Base-by-base conservation (phyloP, 306 rosid genomes). In the Senna tora region DNA sequence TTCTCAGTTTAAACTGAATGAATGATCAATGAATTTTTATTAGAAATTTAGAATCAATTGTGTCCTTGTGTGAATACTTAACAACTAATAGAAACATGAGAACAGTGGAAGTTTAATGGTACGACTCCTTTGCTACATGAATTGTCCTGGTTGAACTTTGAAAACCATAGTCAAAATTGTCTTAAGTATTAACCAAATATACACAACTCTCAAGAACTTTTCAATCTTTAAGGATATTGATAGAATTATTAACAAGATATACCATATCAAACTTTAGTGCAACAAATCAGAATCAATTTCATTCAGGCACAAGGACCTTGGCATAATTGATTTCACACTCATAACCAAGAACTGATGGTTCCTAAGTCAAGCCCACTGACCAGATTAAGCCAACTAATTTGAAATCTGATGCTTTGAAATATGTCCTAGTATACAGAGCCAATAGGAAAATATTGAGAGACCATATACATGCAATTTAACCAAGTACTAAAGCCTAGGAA, bases 71-170 rank as follows among this genome's bases (percentile, higher is more conserved):
- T 15, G 11, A 16, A 54, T 47, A 16, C 21, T 50, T 36, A 22
- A 47, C 21, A 10, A 16, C 8, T 20, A 36, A 66, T 10, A 42
- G 47, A 77, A 77, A 64, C 38, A 76, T 22, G 49, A 49, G 22
- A 34, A 68, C 19, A 9, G 19, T 7, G 50, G 41, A 12, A 46
- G 25, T 34, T 19, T 45, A 36, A 52, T 52, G 47, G 46, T 22
- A 63, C 28, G 47, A 41, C 15, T 50, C n/a, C 39, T 51, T 3
- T 58, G 21, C 39, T 20, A 11, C 50, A 39, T 55, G 53, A 45
- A 52, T 15, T 52, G 63, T 64, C 73, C 49, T 13, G 33, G 53
- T 21, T 14, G 28, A 51, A 9, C 8, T 51, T 50, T 50, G 45
- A 49, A 67, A 56, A 21, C 43, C 56, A 58, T 16, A 43, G 62